These are phyloP conservation scores for Brassica nigra DNA, from an alignment of 345 rosid genomes.

Conservation along the genomic window DNA sequence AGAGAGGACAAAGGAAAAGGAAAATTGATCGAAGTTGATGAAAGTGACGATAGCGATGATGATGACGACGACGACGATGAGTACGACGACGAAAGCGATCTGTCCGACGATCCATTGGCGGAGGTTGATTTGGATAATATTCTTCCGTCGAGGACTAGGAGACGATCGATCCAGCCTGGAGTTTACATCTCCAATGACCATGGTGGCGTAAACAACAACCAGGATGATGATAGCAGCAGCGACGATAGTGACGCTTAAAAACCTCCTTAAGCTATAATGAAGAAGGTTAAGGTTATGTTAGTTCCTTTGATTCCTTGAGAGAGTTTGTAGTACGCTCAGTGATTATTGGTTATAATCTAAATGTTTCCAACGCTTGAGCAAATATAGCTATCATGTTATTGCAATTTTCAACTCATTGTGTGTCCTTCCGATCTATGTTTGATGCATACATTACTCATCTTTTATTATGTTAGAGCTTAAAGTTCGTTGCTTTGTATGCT, in stretches of 20 bases:
- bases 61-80: constrained; percentile 51
- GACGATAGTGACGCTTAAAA: constrained; percentile 50
- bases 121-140: constrained; percentile 96
- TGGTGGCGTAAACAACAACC: constrained; percentile 30
- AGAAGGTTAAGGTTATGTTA: constrained; percentile 34
- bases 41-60: constrained; percentile 52
- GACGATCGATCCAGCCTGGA: constrained; percentile 56
- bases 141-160: constrained; percentile 82
- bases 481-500: background rate
- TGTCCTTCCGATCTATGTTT: background rate
- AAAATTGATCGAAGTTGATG: constrained; percentile 50
- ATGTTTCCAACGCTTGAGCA: constrained; percentile 11
- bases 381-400: constrained; percentile 21
- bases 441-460: too few species aligned
- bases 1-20: constrained; percentile 50
- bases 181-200: constrained; percentile 47
- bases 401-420: constrained; percentile 21
- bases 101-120: constrained; percentile 88
- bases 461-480: too few species aligned
- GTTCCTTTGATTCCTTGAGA: constrained; percentile 21
- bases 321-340: background rate
- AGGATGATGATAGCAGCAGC: constrained; percentile 42
- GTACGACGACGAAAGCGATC: constrained; percentile 59
- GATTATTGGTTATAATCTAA: constrained; percentile 16
- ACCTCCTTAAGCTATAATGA: constrained; percentile 2